phyloP scores from a whole-genome alignment of 352 stramenopile species.

The Phytophthora aleatoria region DNA sequence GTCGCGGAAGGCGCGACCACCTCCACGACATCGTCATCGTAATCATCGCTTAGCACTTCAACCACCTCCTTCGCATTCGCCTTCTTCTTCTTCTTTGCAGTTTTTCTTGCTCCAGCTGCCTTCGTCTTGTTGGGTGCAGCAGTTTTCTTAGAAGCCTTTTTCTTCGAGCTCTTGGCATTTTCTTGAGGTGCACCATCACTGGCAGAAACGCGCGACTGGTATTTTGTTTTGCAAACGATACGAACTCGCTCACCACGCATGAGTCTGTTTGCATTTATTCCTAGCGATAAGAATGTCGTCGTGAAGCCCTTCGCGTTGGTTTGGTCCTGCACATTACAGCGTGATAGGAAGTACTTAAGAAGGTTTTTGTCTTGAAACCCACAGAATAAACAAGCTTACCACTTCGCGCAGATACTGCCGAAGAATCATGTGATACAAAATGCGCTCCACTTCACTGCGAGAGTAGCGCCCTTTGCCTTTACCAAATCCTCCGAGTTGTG shows the following conservation, averaged over 20 bases:
- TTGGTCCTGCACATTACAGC: slow-evolving; percentile 55
- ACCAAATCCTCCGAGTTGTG: slow-evolving; percentile 63
- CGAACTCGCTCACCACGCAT: slow-evolving; percentile 67
- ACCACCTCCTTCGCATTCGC: slow-evolving; percentile 40
- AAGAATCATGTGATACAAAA: slow-evolving; percentile 90
- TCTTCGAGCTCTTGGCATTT: slow-evolving; percentile 30
- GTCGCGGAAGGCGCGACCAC: slow-evolving; percentile 35
- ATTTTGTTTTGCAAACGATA: slow-evolving; percentile 84
- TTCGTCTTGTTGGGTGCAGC: slow-evolving; percentile 39
- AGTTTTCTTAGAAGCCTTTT: slow-evolving; percentile 44
- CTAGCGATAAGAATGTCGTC: slow-evolving; percentile 76
- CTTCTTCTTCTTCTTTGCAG: slow-evolving; percentile 30
- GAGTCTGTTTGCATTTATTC: slow-evolving; percentile 57
- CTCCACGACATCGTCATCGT: slow-evolving; percentile 65
- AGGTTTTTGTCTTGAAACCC: neutral
- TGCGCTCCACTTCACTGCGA: slow-evolving; percentile 80
- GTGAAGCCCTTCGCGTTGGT: slow-evolving; percentile 85
- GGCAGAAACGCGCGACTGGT: slow-evolving; percentile 36
- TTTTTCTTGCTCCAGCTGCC: slow-evolving; percentile 30
- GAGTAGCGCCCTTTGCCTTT: slow-evolving; percentile 75
- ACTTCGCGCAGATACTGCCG: slow-evolving; percentile 82
- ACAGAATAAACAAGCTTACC: slow-evolving; percentile 26
- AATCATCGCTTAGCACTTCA: slow-evolving; percentile 72
- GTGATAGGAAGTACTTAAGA: slow-evolving; percentile 3
- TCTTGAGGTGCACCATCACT: slow-evolving; percentile 25